Evolutionary conservation across 2,329 filamentous ascomycete genomes (phyloP).

Genomic region (Colletotrichum sp.): DNA sequence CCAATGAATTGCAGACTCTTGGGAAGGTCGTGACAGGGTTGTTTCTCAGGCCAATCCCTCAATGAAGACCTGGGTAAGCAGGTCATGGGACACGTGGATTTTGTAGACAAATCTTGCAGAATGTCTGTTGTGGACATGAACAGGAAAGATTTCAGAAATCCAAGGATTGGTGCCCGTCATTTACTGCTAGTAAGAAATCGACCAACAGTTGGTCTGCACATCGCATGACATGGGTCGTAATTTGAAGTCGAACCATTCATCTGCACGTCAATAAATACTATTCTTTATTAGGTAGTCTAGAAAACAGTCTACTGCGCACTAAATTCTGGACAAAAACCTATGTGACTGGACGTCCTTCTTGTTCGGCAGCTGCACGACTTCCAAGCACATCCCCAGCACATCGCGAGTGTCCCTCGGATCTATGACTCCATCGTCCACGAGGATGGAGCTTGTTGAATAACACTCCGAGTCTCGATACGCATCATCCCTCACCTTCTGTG

Average conservation of each 20-base stretch:
- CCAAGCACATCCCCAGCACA: not conserved
- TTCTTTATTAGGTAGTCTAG: not conserved
- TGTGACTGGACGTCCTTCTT: not conserved
- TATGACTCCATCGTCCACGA: not conserved
- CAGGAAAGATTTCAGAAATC: not conserved
- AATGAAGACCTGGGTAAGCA: not conserved
- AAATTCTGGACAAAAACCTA: not conserved
- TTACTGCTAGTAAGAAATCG: accelerated
- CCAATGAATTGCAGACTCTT: not conserved
- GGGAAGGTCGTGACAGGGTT: not conserved
- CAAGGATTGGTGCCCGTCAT: not conserved
- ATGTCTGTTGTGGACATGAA: not conserved
- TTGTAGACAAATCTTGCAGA: not conserved
- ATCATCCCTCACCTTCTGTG: not conserved
- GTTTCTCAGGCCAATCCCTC: accelerated
- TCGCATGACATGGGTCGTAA: not conserved
- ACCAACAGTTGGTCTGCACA: accelerated
- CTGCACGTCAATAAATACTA: not conserved
- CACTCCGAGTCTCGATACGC: not conserved
- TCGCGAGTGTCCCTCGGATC: not conserved
- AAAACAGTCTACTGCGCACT: not conserved
- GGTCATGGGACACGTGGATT: not conserved
- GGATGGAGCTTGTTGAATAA: not conserved
- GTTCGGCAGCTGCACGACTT: not conserved
- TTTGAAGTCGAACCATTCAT: not conserved